These are phyloP conservation scores for Aspergillus bertholletiae DNA, from an alignment of 495 filamentous ascomycete species.

Conservation along the genomic window DNA sequence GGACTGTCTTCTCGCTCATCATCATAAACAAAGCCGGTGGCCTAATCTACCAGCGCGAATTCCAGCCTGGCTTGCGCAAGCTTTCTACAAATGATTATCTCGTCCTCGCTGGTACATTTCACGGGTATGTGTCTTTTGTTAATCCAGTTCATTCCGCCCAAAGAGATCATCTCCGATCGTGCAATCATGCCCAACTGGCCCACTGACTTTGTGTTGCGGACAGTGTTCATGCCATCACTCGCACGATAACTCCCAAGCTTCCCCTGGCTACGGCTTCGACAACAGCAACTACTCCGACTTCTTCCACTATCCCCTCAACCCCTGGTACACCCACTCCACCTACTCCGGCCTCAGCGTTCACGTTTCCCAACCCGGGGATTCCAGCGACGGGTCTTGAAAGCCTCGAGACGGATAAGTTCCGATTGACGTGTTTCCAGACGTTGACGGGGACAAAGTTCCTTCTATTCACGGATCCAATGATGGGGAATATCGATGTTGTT, in stretches of 20 bases:
- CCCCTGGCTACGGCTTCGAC: constrained; percentile 19
- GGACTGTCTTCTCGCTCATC: constrained; percentile 90
- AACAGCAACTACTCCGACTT: constrained; percentile 14
- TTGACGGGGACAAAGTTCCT: constrained; percentile 93
- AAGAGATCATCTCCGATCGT: not conserved
- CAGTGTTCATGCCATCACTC: constrained; percentile 87
- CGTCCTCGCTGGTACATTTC: constrained; percentile 96
- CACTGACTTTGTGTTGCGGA: not conserved
- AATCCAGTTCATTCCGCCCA: not conserved
- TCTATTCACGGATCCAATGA: constrained; percentile 88
- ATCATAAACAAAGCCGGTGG: constrained; percentile 98
- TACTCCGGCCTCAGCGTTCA: constrained; percentile 27
- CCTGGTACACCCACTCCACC: constrained; percentile 19
- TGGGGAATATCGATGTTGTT: constrained; percentile 79
- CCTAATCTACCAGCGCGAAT: constrained; percentile 91
- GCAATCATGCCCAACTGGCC: not conserved
- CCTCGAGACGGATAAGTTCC: constrained; percentile 86
- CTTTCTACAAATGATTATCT: constrained; percentile 92
- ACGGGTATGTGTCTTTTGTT: constrained; percentile 64
- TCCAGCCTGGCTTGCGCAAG: constrained; percentile 77
- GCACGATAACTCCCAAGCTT: constrained; percentile 64
- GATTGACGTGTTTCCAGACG: constrained; percentile 92
- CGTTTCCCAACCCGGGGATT: constrained; percentile 50
- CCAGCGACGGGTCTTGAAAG: constrained; percentile 73
- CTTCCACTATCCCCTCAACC: constrained; percentile 27